Evolutionary conservation across 805 yeast genomes (phyloP).

Genomic region (Yamadazyma tumulicola): DNA sequence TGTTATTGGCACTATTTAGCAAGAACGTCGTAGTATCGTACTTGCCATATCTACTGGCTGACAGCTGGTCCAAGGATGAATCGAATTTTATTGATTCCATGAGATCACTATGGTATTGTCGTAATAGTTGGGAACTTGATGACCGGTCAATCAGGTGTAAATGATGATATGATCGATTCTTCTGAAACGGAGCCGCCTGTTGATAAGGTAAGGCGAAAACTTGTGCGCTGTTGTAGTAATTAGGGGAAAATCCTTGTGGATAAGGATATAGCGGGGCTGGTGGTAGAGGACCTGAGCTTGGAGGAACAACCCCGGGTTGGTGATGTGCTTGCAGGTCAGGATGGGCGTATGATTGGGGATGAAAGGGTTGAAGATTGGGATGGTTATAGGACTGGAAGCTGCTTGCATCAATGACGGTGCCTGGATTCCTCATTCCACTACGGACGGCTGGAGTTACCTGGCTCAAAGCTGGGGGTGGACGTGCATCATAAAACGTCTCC

Average conservation of each 20-base stretch:
- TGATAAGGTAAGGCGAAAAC: neutral
- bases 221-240: neutral
- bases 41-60: slow-evolving; percentile 19
- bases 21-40: slow-evolving; percentile 20
- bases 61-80: slow-evolving; percentile 11
- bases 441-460: too few relatives aligned
- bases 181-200: slow-evolving; percentile 3
- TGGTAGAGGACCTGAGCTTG: neutral
- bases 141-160: slow-evolving; percentile 16
- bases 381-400: neutral
- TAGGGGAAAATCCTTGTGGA: too few relatives aligned
- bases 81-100: slow-evolving; percentile 21
- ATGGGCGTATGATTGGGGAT: neutral
- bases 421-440: too few relatives aligned
- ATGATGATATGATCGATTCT: slow-evolving; percentile 15
- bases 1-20: slow-evolving; percentile 15
- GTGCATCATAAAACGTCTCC: slow-evolving; percentile 9
- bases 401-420: too few relatives aligned
- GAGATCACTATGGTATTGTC: slow-evolving; percentile 20
- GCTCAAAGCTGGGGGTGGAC: neutral
- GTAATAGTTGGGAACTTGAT: slow-evolving; percentile 14
- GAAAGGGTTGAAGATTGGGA: neutral
- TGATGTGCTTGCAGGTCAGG: neutral
- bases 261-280: neutral
- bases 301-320: neutral